phyloP scores from a whole-genome alignment of 768 basidiomycete species.

The Lactarius evosmus region DNA sequence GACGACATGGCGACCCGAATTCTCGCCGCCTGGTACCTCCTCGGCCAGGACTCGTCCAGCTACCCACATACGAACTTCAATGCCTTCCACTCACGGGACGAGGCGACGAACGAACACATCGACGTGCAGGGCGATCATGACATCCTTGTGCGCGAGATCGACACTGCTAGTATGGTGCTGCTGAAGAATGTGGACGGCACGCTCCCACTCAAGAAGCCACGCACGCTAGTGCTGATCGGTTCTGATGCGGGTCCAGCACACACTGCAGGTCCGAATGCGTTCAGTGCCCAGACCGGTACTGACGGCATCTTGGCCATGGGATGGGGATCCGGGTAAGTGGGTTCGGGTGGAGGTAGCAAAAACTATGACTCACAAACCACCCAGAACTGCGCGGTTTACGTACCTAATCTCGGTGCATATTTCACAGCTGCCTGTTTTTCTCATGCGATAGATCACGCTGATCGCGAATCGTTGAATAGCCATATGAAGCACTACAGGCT shows the following conservation, averaged over 20 bases:
- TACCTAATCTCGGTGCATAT: slow-evolving; percentile 73
- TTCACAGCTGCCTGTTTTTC: no score
- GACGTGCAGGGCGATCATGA: slow-evolving; percentile 71
- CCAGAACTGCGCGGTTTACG: slow-evolving; percentile 66
- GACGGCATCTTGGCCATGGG: slow-evolving; percentile 84
- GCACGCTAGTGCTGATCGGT: slow-evolving; percentile 60
- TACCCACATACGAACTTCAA: slow-evolving; percentile 75
- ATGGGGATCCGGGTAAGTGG: slow-evolving; percentile 71
- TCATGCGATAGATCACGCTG: neutral
- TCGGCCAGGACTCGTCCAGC: slow-evolving; percentile 56
- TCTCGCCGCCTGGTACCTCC: slow-evolving; percentile 65
- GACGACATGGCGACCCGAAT: slow-evolving; percentile 85
- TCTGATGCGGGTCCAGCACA: slow-evolving; percentile 46
- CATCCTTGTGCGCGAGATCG: slow-evolving; percentile 66
- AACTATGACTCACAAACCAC: neutral
- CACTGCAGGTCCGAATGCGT: slow-evolving; percentile 47
- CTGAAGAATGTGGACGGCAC: slow-evolving; percentile 64
- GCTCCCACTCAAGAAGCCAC: slow-evolving; percentile 57
- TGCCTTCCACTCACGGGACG: slow-evolving; percentile 51
- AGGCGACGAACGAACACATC: slow-evolving; percentile 54
- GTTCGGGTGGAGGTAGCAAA: slow-evolving; percentile 15
- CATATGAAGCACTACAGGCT: slow-evolving; percentile 74
- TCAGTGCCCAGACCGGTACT: slow-evolving; percentile 38
- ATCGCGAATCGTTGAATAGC: slow-evolving; percentile 38
- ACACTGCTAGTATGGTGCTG: slow-evolving; percentile 70